Evolutionary conservation across 83 land plant species (phyloP).

Genomic region (Picea abies): DNA sequence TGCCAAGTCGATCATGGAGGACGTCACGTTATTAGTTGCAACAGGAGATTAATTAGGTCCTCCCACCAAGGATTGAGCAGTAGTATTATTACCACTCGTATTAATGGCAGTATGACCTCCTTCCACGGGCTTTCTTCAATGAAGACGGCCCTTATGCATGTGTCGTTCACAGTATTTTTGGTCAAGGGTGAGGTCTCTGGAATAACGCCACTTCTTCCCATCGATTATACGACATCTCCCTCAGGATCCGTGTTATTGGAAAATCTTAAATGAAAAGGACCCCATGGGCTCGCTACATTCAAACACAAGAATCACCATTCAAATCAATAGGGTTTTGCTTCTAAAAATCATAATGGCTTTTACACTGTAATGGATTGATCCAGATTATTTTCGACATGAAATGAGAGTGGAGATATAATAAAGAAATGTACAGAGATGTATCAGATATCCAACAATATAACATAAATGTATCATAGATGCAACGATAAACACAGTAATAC

Average conservation of each 20-base stretch:
- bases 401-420: too few relatives aligned
- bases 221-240: slow-evolving; percentile 74
- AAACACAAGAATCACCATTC: too few relatives aligned
- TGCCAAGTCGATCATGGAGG: too few relatives aligned
- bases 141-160: slow-evolving; percentile 82
- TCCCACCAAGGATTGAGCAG: neutral
- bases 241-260: slow-evolving; percentile 61
- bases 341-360: too few relatives aligned
- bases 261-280: slow-evolving; percentile 56
- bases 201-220: slow-evolving; percentile 89
- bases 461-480: too few relatives aligned
- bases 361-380: too few relatives aligned
- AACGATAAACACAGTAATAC: too few relatives aligned
- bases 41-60: neutral
- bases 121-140: slow-evolving; percentile 89
- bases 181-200: slow-evolving; percentile 63
- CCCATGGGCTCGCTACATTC: slow-evolving; percentile 53
- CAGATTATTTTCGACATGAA: too few relatives aligned
- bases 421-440: too few relatives aligned
- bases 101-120: slow-evolving; percentile 48
- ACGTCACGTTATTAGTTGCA: neutral
- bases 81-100: neutral
- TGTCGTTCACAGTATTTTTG: slow-evolving; percentile 80
- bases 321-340: too few relatives aligned
- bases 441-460: too few relatives aligned